Percentiles rank a stretch among this genome's conserved stretches.
These are phyloP conservation scores for Fraxinus cuspidata DNA, from an alignment of 257 asterid species.

Conservation along the genomic window DNA sequence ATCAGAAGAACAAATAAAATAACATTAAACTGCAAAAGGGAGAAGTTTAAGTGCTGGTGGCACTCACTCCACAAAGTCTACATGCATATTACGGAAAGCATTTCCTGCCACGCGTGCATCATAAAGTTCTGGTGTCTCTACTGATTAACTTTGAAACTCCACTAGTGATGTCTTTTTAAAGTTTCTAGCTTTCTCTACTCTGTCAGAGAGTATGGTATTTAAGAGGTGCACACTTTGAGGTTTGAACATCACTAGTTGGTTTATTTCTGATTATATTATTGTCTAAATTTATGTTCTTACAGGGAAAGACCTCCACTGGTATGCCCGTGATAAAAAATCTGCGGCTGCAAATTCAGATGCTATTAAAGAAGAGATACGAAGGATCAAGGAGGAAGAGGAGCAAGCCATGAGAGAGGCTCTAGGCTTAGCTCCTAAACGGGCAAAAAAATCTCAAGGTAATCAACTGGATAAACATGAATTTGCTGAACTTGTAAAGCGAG, in stretches of 20 bases:
- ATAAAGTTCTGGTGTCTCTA: background rate
- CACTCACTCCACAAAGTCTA: background rate
- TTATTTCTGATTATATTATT: background rate
- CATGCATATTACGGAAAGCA: background rate
- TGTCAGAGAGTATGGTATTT: background rate
- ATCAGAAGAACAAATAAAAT: background rate
- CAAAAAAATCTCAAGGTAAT: constrained; percentile 61
- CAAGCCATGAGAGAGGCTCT: constrained; percentile 98
- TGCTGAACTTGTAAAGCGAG: constrained; percentile 86
- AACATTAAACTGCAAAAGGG: background rate
- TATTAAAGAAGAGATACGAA: constrained; percentile 74
- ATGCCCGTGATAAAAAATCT: constrained; percentile 75
- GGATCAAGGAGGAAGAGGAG: constrained; percentile 98
- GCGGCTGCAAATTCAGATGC: constrained; percentile 48
- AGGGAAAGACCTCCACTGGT: constrained; percentile 98
- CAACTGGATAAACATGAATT: constrained; percentile 89
- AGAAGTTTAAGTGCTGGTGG: background rate
- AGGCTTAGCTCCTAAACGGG: constrained; percentile 93
- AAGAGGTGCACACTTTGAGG: background rate
- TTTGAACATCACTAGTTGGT: background rate
- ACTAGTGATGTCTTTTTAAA: background rate
- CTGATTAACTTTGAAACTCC: background rate
- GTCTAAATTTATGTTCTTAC: constrained; percentile 17
- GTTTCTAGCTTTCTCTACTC: background rate
- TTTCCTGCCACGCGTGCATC: background rate